Evolutionary conservation across 495 filamentous ascomycete species (phyloP), one percentile per base, ranked within the genome.

Genomic region (Pseudoneurospora amorphoporcata): DNA sequence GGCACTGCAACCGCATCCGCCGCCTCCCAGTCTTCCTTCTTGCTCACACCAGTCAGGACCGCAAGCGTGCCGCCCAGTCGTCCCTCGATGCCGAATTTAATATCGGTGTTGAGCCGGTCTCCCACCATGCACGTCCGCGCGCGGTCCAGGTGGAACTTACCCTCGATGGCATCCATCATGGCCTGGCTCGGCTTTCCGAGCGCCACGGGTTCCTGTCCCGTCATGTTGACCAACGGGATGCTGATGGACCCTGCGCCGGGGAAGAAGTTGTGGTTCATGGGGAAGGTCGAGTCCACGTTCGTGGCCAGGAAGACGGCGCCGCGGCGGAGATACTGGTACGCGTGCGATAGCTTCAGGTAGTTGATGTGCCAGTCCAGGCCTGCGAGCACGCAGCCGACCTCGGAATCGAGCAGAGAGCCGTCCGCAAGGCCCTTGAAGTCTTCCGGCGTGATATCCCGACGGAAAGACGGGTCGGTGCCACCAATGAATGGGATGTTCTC

Each of bases 141-240:
- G 45, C 94, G 88, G 79, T 98, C 92, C 70, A 99, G 91, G 71
- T 88, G 84, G 79, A 98, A 97, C 82, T 95, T 97, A 40, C 95
- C 95, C 85, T 98, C 95, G 77, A 99, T 91, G 8, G 96, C 92
- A 82, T 98, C 94, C 95, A 99, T 97, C 95, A 99, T 98, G 12
- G 94, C 94, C 84, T 97, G 92, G 75, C 92, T 97, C 5, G 95
- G 96, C 82, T 99, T 99, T 10, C 95, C 95, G 61, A 98, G 81
- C 7, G 92, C 88, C 41, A 92, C 78, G 1, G 95, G 94, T 76
- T 91, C 83, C 82, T 87, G 77, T 7, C 87, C 89, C 10, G 77
- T 84, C 89, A 95, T 94, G 80, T 91, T 91, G 58, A 90, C 85
- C 69, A 99, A 81, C 7, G 94, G 92, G 65, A 92, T 89, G 69